Evolutionary conservation across 345 rosid genomes (phyloP).

Genomic region (Lumnitzera racemosa): DNA sequence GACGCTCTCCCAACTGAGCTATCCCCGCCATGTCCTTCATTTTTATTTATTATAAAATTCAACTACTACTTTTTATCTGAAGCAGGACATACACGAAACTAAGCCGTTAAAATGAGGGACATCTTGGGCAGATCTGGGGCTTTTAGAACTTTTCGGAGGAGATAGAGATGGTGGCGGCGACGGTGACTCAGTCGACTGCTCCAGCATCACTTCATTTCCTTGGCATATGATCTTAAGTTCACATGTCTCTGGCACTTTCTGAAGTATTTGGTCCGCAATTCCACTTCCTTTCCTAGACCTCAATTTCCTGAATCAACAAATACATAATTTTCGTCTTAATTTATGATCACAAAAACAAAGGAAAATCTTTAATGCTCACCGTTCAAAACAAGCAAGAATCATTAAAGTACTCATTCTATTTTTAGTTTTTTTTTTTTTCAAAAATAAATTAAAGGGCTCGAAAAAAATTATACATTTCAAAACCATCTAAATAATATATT

Average conservation of each 20-base stretch:
- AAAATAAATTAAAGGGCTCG: too few species aligned
- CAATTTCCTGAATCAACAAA: slow-evolving; percentile 30
- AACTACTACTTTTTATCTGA: slow-evolving; percentile 9
- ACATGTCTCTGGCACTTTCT: slow-evolving; percentile 36
- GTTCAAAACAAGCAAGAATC: too few species aligned
- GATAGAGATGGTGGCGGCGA: slow-evolving; percentile 15
- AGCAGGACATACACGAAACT: slow-evolving; percentile 37
- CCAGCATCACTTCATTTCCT: slow-evolving; percentile 42
- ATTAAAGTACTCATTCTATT: too few species aligned
- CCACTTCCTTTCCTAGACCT: slow-evolving; percentile 37
- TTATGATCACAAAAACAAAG: not conserved
- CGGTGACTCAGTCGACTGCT: slow-evolving; percentile 14
- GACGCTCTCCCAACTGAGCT: slow-evolving; percentile 97
- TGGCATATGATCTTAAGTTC: slow-evolving; percentile 51
- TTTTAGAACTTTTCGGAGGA: slow-evolving; percentile 8
- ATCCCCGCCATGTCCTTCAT: too few species aligned
- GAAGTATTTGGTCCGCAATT: slow-evolving; percentile 41
- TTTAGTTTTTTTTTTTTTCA: too few species aligned
- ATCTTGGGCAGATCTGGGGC: too few species aligned
- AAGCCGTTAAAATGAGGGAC: slow-evolving; percentile 8
- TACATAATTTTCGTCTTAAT: too few species aligned
- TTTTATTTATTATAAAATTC: too few species aligned
- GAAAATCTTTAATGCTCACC: too few species aligned
- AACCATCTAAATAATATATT: too few species aligned
- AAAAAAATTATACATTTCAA: too few species aligned